Evolutionary conservation across 441 rosid species (phyloP).

Genomic region (Brassica balearica): DNA sequence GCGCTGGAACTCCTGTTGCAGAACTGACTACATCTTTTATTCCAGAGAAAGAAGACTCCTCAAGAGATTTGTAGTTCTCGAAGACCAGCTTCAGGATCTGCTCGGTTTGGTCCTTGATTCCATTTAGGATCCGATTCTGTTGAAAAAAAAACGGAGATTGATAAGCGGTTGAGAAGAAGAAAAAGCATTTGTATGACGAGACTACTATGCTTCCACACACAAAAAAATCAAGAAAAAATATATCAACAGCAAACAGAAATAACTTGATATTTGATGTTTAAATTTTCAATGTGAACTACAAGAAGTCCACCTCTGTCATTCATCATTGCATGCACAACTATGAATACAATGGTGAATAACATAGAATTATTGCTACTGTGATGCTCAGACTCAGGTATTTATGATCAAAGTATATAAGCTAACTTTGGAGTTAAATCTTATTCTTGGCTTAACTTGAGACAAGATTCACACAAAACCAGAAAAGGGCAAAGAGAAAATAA

Average conservation of each 20-base stretch:
- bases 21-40: too few relatives aligned
- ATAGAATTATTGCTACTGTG: not conserved
- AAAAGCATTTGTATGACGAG: slow-evolving; percentile 10
- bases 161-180: slow-evolving; percentile 9
- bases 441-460: slow-evolving; percentile 12
- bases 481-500: slow-evolving; percentile 3
- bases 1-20: slow-evolving; percentile 43
- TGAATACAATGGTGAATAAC: slow-evolving; percentile 6
- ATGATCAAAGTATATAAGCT: slow-evolving; percentile 16
- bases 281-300: not conserved
- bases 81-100: too few relatives aligned
- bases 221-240: not conserved
- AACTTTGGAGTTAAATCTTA: slow-evolving; percentile 7
- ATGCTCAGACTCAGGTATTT: slow-evolving; percentile 10
- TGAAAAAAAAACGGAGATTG: slow-evolving; percentile 32
- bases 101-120: slow-evolving; percentile 91
- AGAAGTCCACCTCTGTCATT: slow-evolving; percentile 16
- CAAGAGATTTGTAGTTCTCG: too few relatives aligned
- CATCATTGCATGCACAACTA: slow-evolving; percentile 22
- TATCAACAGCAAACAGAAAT: slow-evolving; percentile 5
- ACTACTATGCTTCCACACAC: slow-evolving; percentile 5
- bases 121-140: slow-evolving; percentile 93
- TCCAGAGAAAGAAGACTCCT: too few relatives aligned
- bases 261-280: slow-evolving; percentile 15
- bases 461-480: not conserved